Evolutionary conservation across 2,329 filamentous ascomycete genomes (phyloP), one percentile per base, ranked within the genome.

Genomic region (Penicillium crustosum): DNA sequence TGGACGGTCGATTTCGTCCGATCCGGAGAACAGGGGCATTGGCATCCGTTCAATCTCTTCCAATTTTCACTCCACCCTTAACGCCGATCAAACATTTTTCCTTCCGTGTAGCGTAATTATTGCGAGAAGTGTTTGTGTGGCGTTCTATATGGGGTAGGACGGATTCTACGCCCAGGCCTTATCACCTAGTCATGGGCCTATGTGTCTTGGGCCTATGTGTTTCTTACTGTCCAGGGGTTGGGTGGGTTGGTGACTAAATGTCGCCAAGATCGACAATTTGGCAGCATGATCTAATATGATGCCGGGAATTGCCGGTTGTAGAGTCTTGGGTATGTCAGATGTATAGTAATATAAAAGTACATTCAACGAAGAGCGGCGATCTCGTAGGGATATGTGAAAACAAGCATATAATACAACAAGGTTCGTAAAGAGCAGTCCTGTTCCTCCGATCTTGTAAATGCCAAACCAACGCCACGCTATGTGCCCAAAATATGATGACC

Each of bases 331-430:
- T 13, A 27, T 48, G 44, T 35, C n/a, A 6, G 33, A 33, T 19
- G 17, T 25, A 42, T 41, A 25, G 49, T 38, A 57, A 64, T 62
- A 64, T 61, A 63, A 45, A 60, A 63, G 49, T 63, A 68, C 61
- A 66, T 59, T 70, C 57, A 65, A 67, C 61, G 66, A 66, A 89
- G 91, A 61, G 91, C 90, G 2, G 91, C 90, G 21, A 78, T 95
- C 63, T 77, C 90, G 53, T 66, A 59, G 64, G 62, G 65, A 65
- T 72, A 73, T 70, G 68, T 65, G 90, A 55, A 77, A 82, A 56
- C 47, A 51, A 60, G 90, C 54, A 4, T 83, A 87, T 48, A 68
- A 81, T 83, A 63, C 89, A 89, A 77, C 77, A 94, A 62, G 80
- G 91, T 42, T 66, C 38, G 51, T 60, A 61, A 61, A 59, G 57